A percentile compares a stretch with the other conserved stretches of the same genome.
phyloP scores from a whole-genome alignment of 2,329 filamentous ascomycete species.

The Chaetomium globosum region DNA sequence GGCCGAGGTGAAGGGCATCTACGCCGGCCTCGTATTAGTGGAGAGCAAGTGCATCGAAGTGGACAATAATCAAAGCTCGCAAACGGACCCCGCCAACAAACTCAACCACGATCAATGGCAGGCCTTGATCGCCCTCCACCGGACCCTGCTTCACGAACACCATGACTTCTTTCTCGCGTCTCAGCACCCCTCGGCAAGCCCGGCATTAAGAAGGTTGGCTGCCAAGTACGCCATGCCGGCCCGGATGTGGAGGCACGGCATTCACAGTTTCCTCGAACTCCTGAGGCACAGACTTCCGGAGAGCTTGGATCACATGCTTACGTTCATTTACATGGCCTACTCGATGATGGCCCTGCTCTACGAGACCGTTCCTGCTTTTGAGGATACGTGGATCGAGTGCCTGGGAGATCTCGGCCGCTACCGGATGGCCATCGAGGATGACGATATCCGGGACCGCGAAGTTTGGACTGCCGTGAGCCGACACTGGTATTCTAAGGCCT shows the following conservation, averaged over 20 bases:
- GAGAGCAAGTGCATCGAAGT: slow-evolving; percentile 87
- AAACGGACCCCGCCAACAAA: slow-evolving; percentile 47
- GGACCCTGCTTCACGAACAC: slow-evolving; percentile 78
- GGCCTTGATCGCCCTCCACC: slow-evolving; percentile 77
- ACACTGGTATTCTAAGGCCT: slow-evolving; percentile 83
- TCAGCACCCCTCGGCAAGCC: slow-evolving; percentile 78
- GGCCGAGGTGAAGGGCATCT: slow-evolving; percentile 80
- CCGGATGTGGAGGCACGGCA: slow-evolving; percentile 91
- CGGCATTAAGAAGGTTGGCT: slow-evolving; percentile 67
- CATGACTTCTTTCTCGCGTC: slow-evolving; percentile 85
- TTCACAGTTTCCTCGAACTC: slow-evolving; percentile 81
- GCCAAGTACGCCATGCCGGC: slow-evolving; percentile 89
- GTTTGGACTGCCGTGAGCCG: slow-evolving; percentile 79
- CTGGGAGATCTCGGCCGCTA: slow-evolving; percentile 80
- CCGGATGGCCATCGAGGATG: slow-evolving; percentile 88
- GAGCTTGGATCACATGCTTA: slow-evolving; percentile 84
- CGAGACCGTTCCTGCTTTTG: slow-evolving; percentile 80
- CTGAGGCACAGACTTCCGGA: slow-evolving; percentile 72
- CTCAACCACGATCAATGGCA: slow-evolving; percentile 76
- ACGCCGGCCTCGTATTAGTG: slow-evolving; percentile 80
- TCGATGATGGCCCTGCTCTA: slow-evolving; percentile 85
- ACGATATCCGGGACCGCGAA: slow-evolving; percentile 72
- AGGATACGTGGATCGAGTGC: slow-evolving; percentile 92
- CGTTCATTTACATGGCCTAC: slow-evolving; percentile 87
- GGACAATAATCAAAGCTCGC: slow-evolving; percentile 62